Percentiles rank a stretch among this genome's conserved stretches.
Evolutionary conservation across 2,329 filamentous ascomycete genomes (phyloP).

Genomic region (Chalara sp.): DNA sequence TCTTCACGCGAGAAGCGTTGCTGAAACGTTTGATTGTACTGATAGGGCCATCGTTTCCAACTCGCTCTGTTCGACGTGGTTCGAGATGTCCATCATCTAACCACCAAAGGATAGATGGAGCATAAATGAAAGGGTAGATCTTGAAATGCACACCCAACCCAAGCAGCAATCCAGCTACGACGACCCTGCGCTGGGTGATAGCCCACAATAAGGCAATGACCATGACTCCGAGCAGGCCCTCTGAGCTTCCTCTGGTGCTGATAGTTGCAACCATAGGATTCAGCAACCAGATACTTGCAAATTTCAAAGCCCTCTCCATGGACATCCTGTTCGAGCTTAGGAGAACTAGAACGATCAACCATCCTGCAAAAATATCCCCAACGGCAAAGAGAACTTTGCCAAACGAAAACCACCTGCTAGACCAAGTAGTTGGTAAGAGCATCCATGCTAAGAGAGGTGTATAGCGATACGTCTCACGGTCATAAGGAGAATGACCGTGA

Average conservation of each 20-base stretch:
- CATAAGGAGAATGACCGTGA: conserved; percentile 68
- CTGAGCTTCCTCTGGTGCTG: conserved; percentile 88
- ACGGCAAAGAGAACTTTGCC: conserved; percentile 83
- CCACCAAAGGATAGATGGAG: conserved; percentile 73
- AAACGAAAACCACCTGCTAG: conserved; percentile 58
- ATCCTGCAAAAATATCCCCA: conserved; percentile 79
- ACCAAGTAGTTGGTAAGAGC: conserved; percentile 69
- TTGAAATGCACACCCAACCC: conserved; percentile 93
- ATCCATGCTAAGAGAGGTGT: conserved; percentile 92
- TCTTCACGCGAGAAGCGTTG: conserved; percentile 46
- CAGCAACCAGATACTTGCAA: conserved; percentile 83
- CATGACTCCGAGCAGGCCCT: conserved; percentile 80
- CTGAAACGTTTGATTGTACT: conserved; percentile 35
- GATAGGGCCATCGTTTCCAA: conserved; percentile 15
- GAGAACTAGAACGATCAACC: conserved; percentile 59
- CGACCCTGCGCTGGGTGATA: conserved; percentile 54
- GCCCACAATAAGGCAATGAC: conserved; percentile 82
- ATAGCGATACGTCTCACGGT: conserved; percentile 91
- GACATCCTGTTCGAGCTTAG: conserved; percentile 27
- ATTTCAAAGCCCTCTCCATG: conserved; percentile 56
- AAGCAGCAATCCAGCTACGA: conserved; percentile 65
- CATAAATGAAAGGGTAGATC: conserved; percentile 98
- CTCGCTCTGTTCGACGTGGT: conserved; percentile 3
- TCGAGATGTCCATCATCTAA: conserved; percentile 52
- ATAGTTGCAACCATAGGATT: conserved; percentile 99